A percentile compares a stretch with the other conserved stretches of the same genome.
Evolutionary conservation across 352 stramenopile genomes (phyloP).

Genomic region (Pythium oligandrum): DNA sequence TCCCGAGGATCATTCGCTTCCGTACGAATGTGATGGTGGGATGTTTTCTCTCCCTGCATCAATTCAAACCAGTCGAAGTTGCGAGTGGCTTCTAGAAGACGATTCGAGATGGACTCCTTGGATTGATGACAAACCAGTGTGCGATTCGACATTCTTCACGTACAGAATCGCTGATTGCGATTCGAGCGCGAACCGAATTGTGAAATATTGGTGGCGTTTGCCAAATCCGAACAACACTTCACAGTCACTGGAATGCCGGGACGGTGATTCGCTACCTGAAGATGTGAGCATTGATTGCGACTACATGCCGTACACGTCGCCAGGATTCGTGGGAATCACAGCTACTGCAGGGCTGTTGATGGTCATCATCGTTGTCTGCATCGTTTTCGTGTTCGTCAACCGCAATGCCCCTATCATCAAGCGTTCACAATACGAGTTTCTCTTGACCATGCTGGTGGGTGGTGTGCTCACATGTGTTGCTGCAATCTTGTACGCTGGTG

Average conservation of each 20-base stretch:
- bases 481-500: conserved; percentile 28
- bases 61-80: not conserved
- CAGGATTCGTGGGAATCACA: not conserved
- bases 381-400: conserved; percentile 30
- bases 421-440: conserved; percentile 53
- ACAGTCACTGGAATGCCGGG: conserved; percentile 30
- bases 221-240: conserved; percentile 17
- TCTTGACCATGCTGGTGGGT: conserved; percentile 40
- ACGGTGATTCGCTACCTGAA: conserved; percentile 14
- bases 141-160: conserved; percentile 32
- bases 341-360: conserved; percentile 16
- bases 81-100: conserved; percentile 24
- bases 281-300: conserved; percentile 33
- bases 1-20: not conserved
- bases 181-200: conserved; percentile 13
- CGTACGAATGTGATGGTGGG: not conserved
- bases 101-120: conserved; percentile 35
- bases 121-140: conserved; percentile 30
- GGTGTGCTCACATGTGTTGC: conserved; percentile 36
- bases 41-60: not conserved
- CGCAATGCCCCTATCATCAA: conserved; percentile 44
- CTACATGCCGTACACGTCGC: conserved; percentile 25
- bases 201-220: conserved; percentile 34
- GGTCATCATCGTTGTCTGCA: conserved; percentile 7
- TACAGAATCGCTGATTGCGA: conserved; percentile 35